phyloP scores from a whole-genome alignment of 257 asterid species.

The Solanum etuberosum region DNA sequence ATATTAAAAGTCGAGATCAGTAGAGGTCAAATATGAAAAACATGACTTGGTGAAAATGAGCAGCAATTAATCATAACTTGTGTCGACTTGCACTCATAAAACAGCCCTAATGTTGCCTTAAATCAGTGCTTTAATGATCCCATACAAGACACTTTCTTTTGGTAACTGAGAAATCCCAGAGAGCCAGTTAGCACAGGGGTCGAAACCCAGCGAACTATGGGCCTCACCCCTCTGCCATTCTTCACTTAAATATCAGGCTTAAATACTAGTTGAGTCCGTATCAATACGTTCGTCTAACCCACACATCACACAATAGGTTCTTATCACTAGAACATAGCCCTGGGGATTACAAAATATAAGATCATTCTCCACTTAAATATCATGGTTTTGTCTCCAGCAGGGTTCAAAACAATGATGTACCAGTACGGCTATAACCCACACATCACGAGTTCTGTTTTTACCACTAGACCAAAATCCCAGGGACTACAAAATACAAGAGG shows the following conservation, averaged over 20 bases:
- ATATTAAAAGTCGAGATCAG: neutral
- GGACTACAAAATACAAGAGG: neutral
- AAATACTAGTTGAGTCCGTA: neutral
- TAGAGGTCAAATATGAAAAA: neutral
- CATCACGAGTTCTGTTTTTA: neutral
- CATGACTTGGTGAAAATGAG: neutral
- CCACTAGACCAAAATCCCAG: neutral
- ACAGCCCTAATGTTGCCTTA: neutral
- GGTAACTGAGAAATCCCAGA: neutral
- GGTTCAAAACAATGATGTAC: neutral
- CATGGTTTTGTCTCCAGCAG: neutral
- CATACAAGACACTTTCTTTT: neutral
- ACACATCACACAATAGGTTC: neutral
- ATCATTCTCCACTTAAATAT: neutral
- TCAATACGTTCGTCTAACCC: neutral
- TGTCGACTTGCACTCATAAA: neutral
- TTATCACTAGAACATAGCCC: neutral
- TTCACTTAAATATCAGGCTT: neutral
- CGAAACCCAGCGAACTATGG: neutral
- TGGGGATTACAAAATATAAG: neutral
- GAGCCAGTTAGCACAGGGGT: neutral
- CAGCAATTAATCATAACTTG: neutral
- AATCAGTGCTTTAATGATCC: neutral
- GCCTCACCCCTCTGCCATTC: neutral
- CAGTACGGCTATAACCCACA: neutral